Percentiles rank a stretch among this genome's conserved stretches.
phyloP scores from a whole-genome alignment of 495 filamentous ascomycete genomes.

The Clohesyomyces aquaticus region DNA sequence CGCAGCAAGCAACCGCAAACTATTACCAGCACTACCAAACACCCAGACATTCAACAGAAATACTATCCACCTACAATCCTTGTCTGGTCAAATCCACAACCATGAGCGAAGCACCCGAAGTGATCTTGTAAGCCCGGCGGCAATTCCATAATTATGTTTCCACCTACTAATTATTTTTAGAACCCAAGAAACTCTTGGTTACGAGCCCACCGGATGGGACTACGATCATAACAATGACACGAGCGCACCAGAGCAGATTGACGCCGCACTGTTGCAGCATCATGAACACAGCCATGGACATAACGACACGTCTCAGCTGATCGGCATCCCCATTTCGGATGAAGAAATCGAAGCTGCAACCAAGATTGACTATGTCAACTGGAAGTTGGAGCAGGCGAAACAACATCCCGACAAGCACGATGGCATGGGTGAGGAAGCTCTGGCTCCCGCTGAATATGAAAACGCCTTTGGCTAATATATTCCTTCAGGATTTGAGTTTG shows the following conservation, averaged over 20 bases:
- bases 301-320: neutral
- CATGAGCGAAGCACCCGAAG: too few species aligned
- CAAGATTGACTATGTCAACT: neutral
- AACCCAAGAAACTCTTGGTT: conserved; percentile 1
- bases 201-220: neutral
- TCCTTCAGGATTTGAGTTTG: neutral
- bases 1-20: too few species aligned
- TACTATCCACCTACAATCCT: too few species aligned
- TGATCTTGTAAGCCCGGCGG: neutral
- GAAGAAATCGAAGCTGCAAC: neutral
- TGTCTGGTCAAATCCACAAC: too few species aligned
- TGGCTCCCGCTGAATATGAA: neutral
- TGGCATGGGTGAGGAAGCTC: neutral
- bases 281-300: neutral
- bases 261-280: neutral
- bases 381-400: neutral
- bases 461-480: neutral
- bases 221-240: neutral
- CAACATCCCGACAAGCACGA: neutral
- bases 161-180: neutral
- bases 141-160: neutral
- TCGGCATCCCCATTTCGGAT: neutral
- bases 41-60: too few species aligned
- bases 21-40: too few species aligned
- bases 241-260: neutral